Percentiles rank a stretch among this genome's conserved stretches.
phyloP scores from a whole-genome alignment of 192 early-diverging fungal genomes.

The Backusella parvicylindrica region DNA sequence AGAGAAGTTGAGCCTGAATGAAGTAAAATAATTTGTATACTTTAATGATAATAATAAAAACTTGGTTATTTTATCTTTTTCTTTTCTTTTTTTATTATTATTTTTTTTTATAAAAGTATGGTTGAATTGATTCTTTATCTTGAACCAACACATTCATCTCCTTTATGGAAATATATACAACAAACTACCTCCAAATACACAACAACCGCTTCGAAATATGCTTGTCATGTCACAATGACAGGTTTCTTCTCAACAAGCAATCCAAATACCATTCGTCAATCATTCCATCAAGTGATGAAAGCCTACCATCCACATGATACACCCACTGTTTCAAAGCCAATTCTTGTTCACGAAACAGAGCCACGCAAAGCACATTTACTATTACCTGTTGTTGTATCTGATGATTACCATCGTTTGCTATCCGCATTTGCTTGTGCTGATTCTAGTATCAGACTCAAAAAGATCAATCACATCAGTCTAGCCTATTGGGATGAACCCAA shows the following conservation, averaged over 20 bases:
- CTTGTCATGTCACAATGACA: constrained; percentile 6
- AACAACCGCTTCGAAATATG: constrained; percentile 13
- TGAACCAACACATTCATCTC: background rate
- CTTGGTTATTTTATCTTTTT: background rate
- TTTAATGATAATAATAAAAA: too few species aligned
- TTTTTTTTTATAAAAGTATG: background rate
- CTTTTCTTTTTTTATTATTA: background rate
- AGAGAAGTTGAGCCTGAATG: background rate
- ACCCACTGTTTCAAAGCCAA: background rate
- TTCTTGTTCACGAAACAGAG: background rate
- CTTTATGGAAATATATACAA: background rate
- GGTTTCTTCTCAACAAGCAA: background rate
- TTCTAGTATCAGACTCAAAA: background rate
- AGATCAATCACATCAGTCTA: constrained; percentile 13
- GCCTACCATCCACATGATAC: background rate
- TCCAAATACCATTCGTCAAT: background rate
- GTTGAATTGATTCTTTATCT: constrained; percentile 16
- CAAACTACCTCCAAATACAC: background rate
- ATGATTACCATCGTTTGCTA: background rate
- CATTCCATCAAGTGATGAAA: background rate
- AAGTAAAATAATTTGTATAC: background rate
- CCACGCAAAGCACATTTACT: background rate
- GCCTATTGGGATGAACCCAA: constrained; percentile 24
- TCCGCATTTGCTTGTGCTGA: background rate
- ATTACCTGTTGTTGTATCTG: background rate